Evolutionary conservation across 2,329 filamentous ascomycete species (phyloP).

Genomic region (Trichophyton simii): DNA sequence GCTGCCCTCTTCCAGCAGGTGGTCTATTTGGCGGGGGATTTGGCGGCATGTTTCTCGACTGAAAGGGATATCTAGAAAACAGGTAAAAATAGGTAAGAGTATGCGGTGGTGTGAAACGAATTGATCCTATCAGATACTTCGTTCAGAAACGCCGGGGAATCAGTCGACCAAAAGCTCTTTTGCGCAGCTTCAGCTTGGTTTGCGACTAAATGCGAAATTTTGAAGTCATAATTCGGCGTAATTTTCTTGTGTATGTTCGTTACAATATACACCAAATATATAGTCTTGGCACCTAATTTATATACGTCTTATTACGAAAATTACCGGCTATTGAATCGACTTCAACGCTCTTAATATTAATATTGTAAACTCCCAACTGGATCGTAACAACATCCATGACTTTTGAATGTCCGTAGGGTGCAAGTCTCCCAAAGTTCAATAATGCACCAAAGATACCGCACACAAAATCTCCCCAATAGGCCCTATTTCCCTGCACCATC

Average conservation of each 20-base stretch:
- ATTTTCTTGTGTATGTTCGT: neutral
- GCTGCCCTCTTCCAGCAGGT: slow-evolving; percentile 3
- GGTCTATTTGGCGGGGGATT: slow-evolving; percentile 7
- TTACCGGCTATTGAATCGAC: neutral
- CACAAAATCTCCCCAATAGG: no score
- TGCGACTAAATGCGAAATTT: neutral
- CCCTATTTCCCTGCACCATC: no score
- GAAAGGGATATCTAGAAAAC: neutral
- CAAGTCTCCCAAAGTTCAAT: no score
- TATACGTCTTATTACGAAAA: neutral
- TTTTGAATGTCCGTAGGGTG: no score
- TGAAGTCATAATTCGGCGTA: neutral
- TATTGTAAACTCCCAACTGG: neutral
- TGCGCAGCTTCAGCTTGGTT: neutral
- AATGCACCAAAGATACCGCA: no score
- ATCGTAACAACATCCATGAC: no score
- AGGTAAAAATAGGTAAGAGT: no score
- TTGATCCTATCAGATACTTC: neutral
- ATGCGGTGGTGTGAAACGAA: neutral
- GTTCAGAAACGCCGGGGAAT: neutral
- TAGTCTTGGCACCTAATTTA: neutral
- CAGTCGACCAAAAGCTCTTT: neutral
- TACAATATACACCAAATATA: neutral
- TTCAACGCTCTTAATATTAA: neutral
- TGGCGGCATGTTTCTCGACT: slow-evolving; percentile 8